Evolutionary conservation across 2,329 filamentous ascomycete genomes (phyloP), one percentile per base, ranked within the genome.

Genomic region (Monilinia aucupariae): DNA sequence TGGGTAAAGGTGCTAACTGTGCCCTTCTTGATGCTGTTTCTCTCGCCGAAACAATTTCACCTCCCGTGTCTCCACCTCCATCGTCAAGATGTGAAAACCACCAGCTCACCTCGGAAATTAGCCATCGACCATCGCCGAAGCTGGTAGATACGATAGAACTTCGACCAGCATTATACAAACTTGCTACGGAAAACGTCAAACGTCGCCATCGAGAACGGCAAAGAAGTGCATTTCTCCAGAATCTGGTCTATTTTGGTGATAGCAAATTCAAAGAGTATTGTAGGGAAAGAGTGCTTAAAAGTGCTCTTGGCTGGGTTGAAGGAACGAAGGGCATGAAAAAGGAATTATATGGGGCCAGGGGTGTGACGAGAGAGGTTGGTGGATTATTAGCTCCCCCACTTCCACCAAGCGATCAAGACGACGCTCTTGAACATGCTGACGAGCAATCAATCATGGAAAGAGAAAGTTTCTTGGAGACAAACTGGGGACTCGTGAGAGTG

Each of bases 1-100:
- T 72, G 15, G 67, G 68, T 2, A 71, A 71, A 59, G 70, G 70
- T 22, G 70, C 70, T 3, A 72, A 72, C 41, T 71, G 70, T 55
- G 70, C 70, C 2, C 52, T 72, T 12, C 67, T 71, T n/a, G 70
- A 72, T 43, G 69, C 70, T 2, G 52, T 71, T 12, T 67, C 66
- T 48, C 66, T 72, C 10, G 65, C 70, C 20, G 68, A 68, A 39
- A 59, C 61, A 27, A 61, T 72, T 12, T 30, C 55, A 37, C 53
- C 30, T 27, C 45, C 30, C 0, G 13, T 52, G 3, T 39, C 45
- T 17, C 37, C 48, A 45, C 37, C 53, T 1, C 32, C 50, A 25
- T 39, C 47, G 45, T 58, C 41, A n/a, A 32, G 58, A 22, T 8
- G 30, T 13, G 13, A 43, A 20, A 27, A 62, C 22, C 1, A 39